Conservation (phyloP, 257 asterid genomes). For the Solanum chmielewskii region DNA sequence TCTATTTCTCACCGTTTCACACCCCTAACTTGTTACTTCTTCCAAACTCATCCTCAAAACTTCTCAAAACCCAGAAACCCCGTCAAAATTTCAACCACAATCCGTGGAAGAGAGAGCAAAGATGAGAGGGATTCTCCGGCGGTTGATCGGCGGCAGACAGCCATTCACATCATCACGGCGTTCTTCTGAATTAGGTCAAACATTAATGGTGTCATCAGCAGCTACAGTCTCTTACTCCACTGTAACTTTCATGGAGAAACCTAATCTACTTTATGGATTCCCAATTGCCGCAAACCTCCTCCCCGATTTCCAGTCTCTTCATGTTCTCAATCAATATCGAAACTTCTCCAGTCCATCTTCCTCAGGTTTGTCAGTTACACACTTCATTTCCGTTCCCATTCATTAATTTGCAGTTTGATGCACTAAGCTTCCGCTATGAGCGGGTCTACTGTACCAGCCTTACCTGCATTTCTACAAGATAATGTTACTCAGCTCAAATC, state of each 20-base stretch:
- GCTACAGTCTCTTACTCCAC: slow-evolving; percentile 61
- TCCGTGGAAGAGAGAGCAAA: neutral
- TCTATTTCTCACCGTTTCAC: neutral
- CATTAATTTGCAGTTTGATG: neutral
- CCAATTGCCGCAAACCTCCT: slow-evolving; percentile 7
- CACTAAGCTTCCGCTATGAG: neutral
- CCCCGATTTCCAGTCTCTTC: slow-evolving; percentile 6
- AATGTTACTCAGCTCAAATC: neutral
- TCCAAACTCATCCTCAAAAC: neutral
- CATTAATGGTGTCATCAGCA: slow-evolving; percentile 47
- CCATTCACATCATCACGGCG: slow-evolving; percentile 10
- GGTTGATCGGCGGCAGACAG: slow-evolving; percentile 26
- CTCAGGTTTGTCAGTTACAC: slow-evolving; percentile 29
- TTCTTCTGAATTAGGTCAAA: slow-evolving; percentile 30
- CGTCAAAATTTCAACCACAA: neutral
- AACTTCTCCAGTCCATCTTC: slow-evolving; percentile 54
- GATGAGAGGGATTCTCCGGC: slow-evolving; percentile 60
- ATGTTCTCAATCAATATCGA: slow-evolving; percentile 25
- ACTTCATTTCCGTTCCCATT: neutral
- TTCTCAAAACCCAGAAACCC: neutral
- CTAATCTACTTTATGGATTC: slow-evolving; percentile 25
- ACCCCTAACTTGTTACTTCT: neutral
- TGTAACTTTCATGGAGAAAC: slow-evolving; percentile 31
- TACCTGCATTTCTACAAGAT: neutral
- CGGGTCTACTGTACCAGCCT: neutral